A percentile compares a stretch with the other conserved stretches of the same genome.
Conservation (phyloP, 495 filamentous ascomycete species). For the Evernia prunastri region DNA sequence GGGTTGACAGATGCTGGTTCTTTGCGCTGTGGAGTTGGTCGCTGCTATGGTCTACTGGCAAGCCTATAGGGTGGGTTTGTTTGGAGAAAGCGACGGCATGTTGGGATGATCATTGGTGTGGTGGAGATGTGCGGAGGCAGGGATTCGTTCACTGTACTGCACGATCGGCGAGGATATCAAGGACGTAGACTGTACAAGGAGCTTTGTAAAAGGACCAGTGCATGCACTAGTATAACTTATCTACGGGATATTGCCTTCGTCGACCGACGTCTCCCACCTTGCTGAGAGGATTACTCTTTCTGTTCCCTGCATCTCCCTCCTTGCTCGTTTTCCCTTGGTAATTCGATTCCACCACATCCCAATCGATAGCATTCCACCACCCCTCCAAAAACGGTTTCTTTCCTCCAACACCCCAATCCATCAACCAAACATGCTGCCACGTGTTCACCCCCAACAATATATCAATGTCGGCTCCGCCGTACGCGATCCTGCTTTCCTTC, state of each 20-base stretch:
- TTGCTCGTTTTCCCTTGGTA: neutral
- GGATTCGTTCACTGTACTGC: neutral
- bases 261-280: neutral
- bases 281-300: neutral
- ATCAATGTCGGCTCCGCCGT: conserved; percentile 61
- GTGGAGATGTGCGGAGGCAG: neutral
- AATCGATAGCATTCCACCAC: conserved; percentile 88
- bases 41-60: too few relatives aligned
- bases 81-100: too few relatives aligned
- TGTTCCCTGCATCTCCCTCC: neutral
- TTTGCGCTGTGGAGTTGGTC: too few relatives aligned
- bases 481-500: conserved; percentile 42
- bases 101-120: too few relatives aligned
- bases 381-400: conserved; percentile 68
- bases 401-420: conserved; percentile 72
- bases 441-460: conserved; percentile 88
- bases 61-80: too few relatives aligned
- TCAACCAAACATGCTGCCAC: conserved; percentile 92
- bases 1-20: too few relatives aligned
- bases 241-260: neutral
- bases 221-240: neutral
- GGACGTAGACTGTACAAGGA: neutral
- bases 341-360: conserved; percentile 55
- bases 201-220: neutral
- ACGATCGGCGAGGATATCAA: neutral